Percentiles rank a stretch among this genome's conserved stretches.
Conservation (phyloP, 805 yeast species). For the Komagataella phaffii region DNA sequence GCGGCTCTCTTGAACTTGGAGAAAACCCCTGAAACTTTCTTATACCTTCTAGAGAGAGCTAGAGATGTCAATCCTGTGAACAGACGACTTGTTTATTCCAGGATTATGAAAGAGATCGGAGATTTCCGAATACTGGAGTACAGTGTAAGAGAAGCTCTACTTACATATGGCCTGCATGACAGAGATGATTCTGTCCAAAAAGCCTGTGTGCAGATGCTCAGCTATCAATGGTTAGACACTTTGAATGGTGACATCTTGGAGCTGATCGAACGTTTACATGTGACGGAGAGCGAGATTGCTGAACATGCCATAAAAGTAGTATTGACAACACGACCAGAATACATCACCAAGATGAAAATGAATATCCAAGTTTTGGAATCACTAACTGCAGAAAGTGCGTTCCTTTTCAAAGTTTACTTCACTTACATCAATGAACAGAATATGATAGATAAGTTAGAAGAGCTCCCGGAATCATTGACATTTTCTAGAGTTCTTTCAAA, state of each 20-base stretch:
- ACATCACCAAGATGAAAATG: conserved; percentile 44
- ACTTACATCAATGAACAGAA: conserved; percentile 46
- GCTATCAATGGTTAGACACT: conserved; percentile 57
- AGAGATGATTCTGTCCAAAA: conserved; percentile 61
- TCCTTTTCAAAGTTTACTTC: conserved; percentile 56
- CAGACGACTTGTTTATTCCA: conserved; percentile 39
- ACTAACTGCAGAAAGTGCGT: conserved; percentile 62
- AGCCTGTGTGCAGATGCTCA: conserved; percentile 63
- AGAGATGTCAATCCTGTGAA: conserved; percentile 64
- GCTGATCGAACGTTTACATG: conserved; percentile 58
- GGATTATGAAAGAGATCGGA: neutral
- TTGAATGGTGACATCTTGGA: conserved; percentile 60
- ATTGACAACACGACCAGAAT: conserved; percentile 48
- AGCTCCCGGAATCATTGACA: neutral
- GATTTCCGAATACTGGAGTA: conserved; percentile 26
- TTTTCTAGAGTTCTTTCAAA: neutral
- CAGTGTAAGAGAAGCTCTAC: conserved; percentile 46
- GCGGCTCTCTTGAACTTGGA: conserved; percentile 66
- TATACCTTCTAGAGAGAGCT: conserved; percentile 63
- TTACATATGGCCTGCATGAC: conserved; percentile 81
- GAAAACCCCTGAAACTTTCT: conserved; percentile 37
- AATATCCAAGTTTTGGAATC: conserved; percentile 56
- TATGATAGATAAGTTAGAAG: conserved; percentile 41
- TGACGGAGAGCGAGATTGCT: conserved; percentile 54
- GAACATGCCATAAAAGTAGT: conserved; percentile 52